These are phyloP conservation scores for Colletotrichum chlorophyti DNA, from an alignment of 2,329 filamentous ascomycete species.

Conservation along the genomic window DNA sequence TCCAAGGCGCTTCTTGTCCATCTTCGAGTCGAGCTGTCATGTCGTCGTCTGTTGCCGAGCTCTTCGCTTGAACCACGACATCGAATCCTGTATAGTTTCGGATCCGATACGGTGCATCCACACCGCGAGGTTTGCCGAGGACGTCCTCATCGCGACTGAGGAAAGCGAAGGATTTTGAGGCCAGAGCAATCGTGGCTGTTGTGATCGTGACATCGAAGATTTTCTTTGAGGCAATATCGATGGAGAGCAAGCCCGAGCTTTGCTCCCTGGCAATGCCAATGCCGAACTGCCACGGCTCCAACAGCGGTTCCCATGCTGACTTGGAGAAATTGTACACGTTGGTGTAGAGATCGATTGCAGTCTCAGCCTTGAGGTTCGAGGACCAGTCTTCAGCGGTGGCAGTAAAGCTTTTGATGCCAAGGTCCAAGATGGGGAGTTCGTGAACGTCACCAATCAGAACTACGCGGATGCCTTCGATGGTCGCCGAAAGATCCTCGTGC, in stretches of 20 bases:
- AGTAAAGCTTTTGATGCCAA: constrained; percentile 90
- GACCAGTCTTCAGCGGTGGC: constrained; percentile 92
- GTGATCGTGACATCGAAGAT: constrained; percentile 92
- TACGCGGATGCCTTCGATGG: constrained; percentile 86
- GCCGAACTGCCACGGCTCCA: constrained; percentile 96
- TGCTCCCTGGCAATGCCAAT: constrained; percentile 84
- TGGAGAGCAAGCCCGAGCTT: constrained; percentile 75
- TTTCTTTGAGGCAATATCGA: constrained; percentile 89
- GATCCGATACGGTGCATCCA: constrained; percentile 91
- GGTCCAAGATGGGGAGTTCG: constrained; percentile 92
- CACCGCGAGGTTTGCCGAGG: constrained; percentile 88
- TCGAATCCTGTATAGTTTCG: constrained; percentile 96
- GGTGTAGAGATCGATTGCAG: constrained; percentile 89
- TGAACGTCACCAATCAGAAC: constrained; percentile 96
- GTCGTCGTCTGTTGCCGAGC: constrained; percentile 68
- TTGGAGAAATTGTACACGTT: constrained; percentile 99
- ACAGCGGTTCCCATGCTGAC: constrained; percentile 94
- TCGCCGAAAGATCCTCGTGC: constrained; percentile 82
- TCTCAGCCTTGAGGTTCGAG: constrained; percentile 82
- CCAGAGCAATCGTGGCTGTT: constrained; percentile 89
- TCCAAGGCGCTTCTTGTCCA: constrained; percentile 91
- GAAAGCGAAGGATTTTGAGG: constrained; percentile 92
- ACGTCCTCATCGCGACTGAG: constrained; percentile 89
- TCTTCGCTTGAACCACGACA: constrained; percentile 82
- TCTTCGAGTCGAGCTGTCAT: constrained; percentile 81